Base-by-base conservation (phyloP, 169 alveolate species). In the Plasmodium reichenowi region DNA sequence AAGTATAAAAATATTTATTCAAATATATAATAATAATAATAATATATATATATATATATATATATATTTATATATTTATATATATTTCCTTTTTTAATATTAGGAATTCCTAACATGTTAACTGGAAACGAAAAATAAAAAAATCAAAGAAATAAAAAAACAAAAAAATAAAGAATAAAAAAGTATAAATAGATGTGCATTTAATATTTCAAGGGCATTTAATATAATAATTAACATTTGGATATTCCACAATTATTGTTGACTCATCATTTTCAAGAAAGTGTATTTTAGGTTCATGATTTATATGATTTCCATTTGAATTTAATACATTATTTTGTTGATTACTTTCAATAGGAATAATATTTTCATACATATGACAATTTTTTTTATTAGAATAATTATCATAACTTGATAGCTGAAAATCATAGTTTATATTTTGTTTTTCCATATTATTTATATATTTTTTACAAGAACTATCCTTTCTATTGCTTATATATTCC, bases 21-120 rank as follows among this genome's bases (percentile, higher is more conserved):
- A 56, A 5, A 56, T 17, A 17, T 56, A 12, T 13, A 56, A 15
- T 56, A 26, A 26, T n/a, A n/a, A n/a, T n/a, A n/a, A n/a, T n/a
- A n/a, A n/a, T n/a, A n/a, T 26, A 26, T 26, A 10, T 56, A 56
- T 56, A 13, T 56, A 56, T 13, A 56, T 32, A 32, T 32, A 32
- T 32, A 4, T 38, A 52, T 52, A n/a, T 26, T 1, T 26, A 12
- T 56, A 56, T 56, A 3, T 56, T 15, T 13, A 56, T 38, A 38
- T 38, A 38, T 38, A 5, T 38, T 38, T 59, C 26, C 64, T 3
- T n/a, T 29, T 50, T 67, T 29, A 15, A 17, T 10, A 26, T 29
- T 56, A 80, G 91, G 91, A 5, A 80, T 80, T 24, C 91, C 91
- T 32, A 80, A 80, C 38, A 80, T 80, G 91, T 60, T 80, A 76